Evolutionary conservation across 169 alveolate species (phyloP).

Genomic region (Babesia sp.): DNA sequence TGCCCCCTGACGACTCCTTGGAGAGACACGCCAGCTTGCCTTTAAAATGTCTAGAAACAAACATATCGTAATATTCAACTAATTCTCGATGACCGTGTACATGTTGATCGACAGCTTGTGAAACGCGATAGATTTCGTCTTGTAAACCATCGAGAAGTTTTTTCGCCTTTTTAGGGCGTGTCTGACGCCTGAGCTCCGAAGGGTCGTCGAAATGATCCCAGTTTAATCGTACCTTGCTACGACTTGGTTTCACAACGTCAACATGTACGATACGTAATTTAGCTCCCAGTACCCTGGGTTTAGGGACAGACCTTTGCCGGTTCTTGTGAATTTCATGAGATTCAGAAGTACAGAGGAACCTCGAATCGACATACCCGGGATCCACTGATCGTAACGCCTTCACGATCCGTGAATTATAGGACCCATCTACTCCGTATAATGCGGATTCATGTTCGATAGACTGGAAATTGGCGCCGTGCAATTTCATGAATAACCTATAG

Average conservation of each 20-base stretch:
- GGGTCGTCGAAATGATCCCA: conserved; percentile 39
- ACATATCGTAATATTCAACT: conserved; percentile 20
- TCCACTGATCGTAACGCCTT: conserved; percentile 9
- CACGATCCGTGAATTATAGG: neutral
- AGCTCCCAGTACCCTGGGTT: neutral
- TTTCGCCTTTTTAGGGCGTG: neutral
- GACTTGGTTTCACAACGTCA: neutral
- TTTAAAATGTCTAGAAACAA: conserved; percentile 7
- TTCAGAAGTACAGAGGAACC: conserved; percentile 26
- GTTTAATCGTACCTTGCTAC: conserved; percentile 20
- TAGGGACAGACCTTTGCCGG: no score
- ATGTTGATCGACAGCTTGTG: conserved; percentile 9
- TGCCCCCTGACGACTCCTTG: neutral
- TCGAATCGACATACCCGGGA: conserved; percentile 14
- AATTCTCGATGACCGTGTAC: conserved; percentile 11
- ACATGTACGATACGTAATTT: conserved; percentile 4
- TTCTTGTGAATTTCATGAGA: neutral
- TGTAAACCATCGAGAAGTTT: neutral
- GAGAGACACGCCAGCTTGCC: conserved; percentile 9
- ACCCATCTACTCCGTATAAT: conserved; percentile 18
- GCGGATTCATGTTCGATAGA: conserved; percentile 6
- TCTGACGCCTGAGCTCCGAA: neutral
- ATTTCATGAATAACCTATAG: neutral
- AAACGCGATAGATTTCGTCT: conserved; percentile 2
- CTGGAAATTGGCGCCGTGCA: conserved; percentile 10